phyloP scores from a whole-genome alignment of 805 yeast species.

The Ogataea ramenticola region DNA sequence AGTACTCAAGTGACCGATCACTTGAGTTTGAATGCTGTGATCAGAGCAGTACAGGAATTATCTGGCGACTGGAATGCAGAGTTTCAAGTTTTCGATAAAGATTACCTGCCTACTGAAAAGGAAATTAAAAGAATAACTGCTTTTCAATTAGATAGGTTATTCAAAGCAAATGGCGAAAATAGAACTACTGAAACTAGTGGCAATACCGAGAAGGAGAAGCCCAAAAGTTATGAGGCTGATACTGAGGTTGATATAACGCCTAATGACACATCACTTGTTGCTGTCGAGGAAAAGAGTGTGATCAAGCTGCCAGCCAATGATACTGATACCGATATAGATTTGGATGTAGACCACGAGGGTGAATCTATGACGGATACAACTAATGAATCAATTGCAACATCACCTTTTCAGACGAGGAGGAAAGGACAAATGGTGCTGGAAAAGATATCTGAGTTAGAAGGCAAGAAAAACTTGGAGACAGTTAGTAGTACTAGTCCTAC shows the following conservation, averaged over 20 bases:
- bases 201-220: constrained; percentile 7
- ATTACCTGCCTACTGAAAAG: constrained; percentile 82
- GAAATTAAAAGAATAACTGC: constrained; percentile 90
- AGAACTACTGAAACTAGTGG: constrained; percentile 26
- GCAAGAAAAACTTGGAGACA: not conserved
- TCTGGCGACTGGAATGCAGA: constrained; percentile 86
- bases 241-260: constrained; percentile 6
- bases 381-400: not conserved
- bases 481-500: not conserved
- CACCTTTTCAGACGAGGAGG: not conserved
- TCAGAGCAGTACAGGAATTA: constrained; percentile 67
- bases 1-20: constrained; percentile 56
- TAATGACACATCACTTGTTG: not conserved
- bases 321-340: not conserved
- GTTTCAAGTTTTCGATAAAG: constrained; percentile 70
- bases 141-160: constrained; percentile 70
- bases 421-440: constrained; percentile 17
- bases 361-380: not conserved
- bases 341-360: not conserved
- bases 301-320: not conserved
- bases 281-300: constrained; percentile 2
- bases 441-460: constrained; percentile 16
- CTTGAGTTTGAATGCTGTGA: constrained; percentile 58
- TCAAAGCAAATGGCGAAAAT: constrained; percentile 33
- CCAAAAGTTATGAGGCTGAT: constrained; percentile 4